Conservation (phyloP, 2,329 filamentous ascomycete species). For the Cladosporium sp. region DNA sequence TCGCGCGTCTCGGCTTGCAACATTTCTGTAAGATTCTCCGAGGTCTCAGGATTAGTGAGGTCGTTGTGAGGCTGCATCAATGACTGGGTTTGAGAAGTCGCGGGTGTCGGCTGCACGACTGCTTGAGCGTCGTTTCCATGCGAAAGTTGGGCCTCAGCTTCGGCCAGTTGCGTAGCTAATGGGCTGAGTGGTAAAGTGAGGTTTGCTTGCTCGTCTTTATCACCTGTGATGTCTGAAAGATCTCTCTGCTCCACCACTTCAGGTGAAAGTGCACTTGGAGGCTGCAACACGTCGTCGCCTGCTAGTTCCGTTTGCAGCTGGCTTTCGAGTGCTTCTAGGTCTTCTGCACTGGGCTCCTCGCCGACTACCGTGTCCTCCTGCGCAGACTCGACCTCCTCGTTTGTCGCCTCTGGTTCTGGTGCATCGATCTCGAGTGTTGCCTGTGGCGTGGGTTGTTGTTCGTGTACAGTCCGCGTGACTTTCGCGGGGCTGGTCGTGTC, state of each 20-base stretch:
- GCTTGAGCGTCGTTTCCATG: conserved; percentile 2
- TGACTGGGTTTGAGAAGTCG: neutral
- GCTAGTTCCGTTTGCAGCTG: neutral
- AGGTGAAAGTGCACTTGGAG: neutral
- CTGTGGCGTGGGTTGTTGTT: neutral
- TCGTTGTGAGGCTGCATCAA: neutral
- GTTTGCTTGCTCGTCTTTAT: neutral
- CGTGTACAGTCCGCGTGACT: neutral
- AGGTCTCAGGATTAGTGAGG: neutral
- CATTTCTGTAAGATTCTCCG: neutral
- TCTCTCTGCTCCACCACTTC: neutral
- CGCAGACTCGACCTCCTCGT: neutral
- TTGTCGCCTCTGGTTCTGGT: neutral
- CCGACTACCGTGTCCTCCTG: neutral
- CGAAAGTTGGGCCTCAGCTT: neutral
- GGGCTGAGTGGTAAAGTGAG: neutral
- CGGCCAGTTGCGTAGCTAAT: neutral
- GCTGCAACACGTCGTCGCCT: neutral
- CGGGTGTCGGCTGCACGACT: conserved; percentile 18
- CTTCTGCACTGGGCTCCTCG: neutral
- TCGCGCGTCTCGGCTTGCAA: neutral
- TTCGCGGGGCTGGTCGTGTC: neutral
- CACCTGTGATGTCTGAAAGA: neutral
- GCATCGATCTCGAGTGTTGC: neutral
- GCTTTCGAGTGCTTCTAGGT: neutral